These are phyloP conservation scores for Penstemon eatonii DNA, from an alignment of 257 asterid species.

Conservation along the genomic window DNA sequence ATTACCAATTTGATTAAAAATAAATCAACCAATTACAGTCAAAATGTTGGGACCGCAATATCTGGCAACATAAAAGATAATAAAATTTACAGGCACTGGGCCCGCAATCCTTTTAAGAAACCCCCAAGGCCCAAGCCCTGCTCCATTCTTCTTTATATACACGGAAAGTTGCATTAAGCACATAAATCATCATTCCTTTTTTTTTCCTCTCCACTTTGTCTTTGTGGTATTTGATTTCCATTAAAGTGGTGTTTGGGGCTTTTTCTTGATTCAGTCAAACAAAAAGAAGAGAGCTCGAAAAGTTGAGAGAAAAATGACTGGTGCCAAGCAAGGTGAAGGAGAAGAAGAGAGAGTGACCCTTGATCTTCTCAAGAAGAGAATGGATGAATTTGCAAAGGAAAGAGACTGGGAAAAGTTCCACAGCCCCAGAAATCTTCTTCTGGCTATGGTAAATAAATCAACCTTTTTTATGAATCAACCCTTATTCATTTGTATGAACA, in stretches of 20 bases:
- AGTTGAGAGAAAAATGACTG: not conserved
- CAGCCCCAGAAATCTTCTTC: slow-evolving; percentile 61
- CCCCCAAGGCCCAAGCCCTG: not conserved
- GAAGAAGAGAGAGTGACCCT: slow-evolving; percentile 33
- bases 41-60: too few species aligned
- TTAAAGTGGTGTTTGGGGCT: not conserved
- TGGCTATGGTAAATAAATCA: slow-evolving; percentile 45
- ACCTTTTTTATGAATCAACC: not conserved
- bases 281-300: not conserved
- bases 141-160: not conserved
- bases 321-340: not conserved
- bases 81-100: not conserved
- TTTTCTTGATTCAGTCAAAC: not conserved
- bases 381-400: slow-evolving; percentile 56
- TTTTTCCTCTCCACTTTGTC: not conserved
- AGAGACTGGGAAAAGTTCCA: slow-evolving; percentile 66
- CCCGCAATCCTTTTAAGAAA: not conserved
- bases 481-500: too few species aligned
- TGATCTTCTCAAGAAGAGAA: slow-evolving; percentile 37
- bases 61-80: too few species aligned
- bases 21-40: too few species aligned
- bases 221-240: not conserved
- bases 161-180: not conserved
- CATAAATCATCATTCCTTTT: not conserved
- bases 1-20: too few species aligned